These are phyloP conservation scores for Hypoxylon sp. DNA, from an alignment of 2,329 filamentous ascomycete species.

Conservation along the genomic window DNA sequence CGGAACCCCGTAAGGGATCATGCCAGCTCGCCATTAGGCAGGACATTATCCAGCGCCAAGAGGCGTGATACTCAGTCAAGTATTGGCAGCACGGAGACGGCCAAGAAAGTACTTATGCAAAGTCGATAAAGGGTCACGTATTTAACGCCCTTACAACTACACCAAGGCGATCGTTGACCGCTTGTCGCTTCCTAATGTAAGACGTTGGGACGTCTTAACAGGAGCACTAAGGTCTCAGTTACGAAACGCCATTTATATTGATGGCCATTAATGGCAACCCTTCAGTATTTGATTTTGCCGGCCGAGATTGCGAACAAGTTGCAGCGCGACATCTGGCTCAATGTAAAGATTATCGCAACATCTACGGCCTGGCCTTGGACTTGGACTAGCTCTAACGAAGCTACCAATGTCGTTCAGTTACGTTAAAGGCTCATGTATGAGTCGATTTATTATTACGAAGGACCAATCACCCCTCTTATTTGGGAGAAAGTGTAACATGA, in stretches of 20 bases:
- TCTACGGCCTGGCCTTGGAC: background rate
- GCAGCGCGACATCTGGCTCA: background rate
- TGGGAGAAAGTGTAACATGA: slow-evolving; percentile 38
- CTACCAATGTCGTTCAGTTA: background rate
- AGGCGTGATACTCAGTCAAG: slow-evolving; percentile 73
- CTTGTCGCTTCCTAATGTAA: background rate
- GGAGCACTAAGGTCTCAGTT: background rate
- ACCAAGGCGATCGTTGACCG: background rate
- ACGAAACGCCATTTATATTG: background rate
- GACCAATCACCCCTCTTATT: slow-evolving; percentile 40
- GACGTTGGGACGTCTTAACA: background rate
- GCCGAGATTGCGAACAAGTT: background rate
- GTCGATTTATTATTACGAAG: slow-evolving; percentile 19
- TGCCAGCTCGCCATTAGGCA: slow-evolving; percentile 52
- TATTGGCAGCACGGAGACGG: slow-evolving; percentile 74
- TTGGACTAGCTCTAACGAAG: background rate
- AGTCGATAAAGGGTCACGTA: slow-evolving; percentile 49
- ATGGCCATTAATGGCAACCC: background rate
- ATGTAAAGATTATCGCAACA: background rate
- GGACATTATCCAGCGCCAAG: slow-evolving; percentile 56
- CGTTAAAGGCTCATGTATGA: background rate
- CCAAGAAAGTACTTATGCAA: slow-evolving; percentile 68
- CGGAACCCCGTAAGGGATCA: slow-evolving; percentile 54
- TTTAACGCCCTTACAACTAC: background rate
- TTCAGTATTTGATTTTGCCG: background rate